phyloP scores from a whole-genome alignment of 1,284 basidiomycete species.

The Melanopsichium pennsylvanicum region DNA sequence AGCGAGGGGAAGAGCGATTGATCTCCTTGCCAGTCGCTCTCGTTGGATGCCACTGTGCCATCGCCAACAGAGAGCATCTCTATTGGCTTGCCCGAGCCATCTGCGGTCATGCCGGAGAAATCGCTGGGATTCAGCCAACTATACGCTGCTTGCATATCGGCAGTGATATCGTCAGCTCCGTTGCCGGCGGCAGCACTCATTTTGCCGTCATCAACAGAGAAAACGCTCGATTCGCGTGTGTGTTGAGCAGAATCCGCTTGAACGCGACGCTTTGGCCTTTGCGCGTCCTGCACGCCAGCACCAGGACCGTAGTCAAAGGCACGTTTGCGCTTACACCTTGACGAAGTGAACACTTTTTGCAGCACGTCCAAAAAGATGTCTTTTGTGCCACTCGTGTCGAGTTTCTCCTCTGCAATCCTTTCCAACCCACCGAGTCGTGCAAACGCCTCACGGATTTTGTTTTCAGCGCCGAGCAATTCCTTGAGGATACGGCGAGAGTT shows the following conservation, averaged over 20 bases:
- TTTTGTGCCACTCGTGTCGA: slow-evolving; percentile 31
- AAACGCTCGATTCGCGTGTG: slow-evolving; percentile 26
- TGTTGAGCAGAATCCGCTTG: slow-evolving; percentile 13
- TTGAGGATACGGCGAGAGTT: slow-evolving; percentile 43
- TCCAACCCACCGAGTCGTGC: slow-evolving; percentile 28
- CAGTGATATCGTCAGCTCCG: not conserved
- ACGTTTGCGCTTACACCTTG: slow-evolving; percentile 26
- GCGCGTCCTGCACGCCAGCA: not conserved
- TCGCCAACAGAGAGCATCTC: slow-evolving; percentile 20
- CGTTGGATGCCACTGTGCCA: slow-evolving; percentile 21
- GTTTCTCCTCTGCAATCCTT: slow-evolving; percentile 26
- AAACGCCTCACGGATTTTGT: slow-evolving; percentile 33
- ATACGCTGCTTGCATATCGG: slow-evolving; percentile 11
- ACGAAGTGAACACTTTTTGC: slow-evolving; percentile 17
- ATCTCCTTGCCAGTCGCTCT: slow-evolving; percentile 34
- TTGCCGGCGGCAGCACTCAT: not conserved
- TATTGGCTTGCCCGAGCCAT: not conserved
- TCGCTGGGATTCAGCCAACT: slow-evolving; percentile 21
- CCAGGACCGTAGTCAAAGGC: slow-evolving; percentile 1
- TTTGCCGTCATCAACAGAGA: slow-evolving; percentile 7
- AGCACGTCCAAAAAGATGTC: slow-evolving; percentile 40
- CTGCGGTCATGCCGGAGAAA: slow-evolving; percentile 1
- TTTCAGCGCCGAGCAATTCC: slow-evolving; percentile 32
- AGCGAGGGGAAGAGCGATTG: slow-evolving; percentile 37
- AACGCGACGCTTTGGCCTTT: slow-evolving; percentile 4